phyloP scores from a whole-genome alignment of 805 yeast species.

The Wickerhamiella australiensis region DNA sequence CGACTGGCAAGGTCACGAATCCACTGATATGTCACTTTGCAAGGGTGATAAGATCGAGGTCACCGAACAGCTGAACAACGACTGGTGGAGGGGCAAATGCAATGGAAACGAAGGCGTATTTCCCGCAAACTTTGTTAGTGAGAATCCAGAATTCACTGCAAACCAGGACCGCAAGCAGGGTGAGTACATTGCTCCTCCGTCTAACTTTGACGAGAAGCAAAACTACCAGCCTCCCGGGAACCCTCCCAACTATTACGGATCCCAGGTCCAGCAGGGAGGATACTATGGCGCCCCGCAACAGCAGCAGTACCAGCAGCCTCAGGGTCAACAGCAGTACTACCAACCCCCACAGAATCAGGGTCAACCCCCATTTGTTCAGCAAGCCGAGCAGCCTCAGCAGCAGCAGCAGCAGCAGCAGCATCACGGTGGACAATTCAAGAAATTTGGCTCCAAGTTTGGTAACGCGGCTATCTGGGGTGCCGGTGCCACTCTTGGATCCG shows the following conservation, averaged over 20 bases:
- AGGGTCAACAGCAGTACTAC: constrained; percentile 23
- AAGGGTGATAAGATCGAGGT: constrained; percentile 62
- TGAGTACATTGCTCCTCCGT: constrained; percentile 17
- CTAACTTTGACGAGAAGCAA: constrained; percentile 19
- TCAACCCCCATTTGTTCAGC: constrained; percentile 16
- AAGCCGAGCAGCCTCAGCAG: constrained; percentile 11
- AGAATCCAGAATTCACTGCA: constrained; percentile 4
- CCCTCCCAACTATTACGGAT: constrained; percentile 5
- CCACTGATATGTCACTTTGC: constrained; percentile 54
- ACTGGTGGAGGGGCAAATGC: constrained; percentile 80
- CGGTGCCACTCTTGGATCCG: constrained; percentile 83
- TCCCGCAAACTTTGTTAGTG: constrained; percentile 70
- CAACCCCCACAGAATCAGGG: constrained; percentile 21
- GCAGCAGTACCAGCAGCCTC: constrained; percentile 31
- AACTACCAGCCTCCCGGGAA: constrained; percentile 16
- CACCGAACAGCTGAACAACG: constrained; percentile 59
- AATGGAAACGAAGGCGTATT: constrained; percentile 64
- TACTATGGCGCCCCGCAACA: constrained; percentile 20
- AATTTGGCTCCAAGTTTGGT: constrained; percentile 62
- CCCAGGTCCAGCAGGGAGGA: constrained; percentile 12
- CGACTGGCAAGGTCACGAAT: constrained; percentile 61
- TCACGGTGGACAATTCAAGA: constrained; percentile 13
- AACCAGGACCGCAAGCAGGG: constrained; percentile 13
- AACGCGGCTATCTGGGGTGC: constrained; percentile 89
- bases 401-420: constrained; percentile 17